Evolutionary conservation across 2,329 filamentous ascomycete species (phyloP).

Genomic region (Pyricularia grisea): DNA sequence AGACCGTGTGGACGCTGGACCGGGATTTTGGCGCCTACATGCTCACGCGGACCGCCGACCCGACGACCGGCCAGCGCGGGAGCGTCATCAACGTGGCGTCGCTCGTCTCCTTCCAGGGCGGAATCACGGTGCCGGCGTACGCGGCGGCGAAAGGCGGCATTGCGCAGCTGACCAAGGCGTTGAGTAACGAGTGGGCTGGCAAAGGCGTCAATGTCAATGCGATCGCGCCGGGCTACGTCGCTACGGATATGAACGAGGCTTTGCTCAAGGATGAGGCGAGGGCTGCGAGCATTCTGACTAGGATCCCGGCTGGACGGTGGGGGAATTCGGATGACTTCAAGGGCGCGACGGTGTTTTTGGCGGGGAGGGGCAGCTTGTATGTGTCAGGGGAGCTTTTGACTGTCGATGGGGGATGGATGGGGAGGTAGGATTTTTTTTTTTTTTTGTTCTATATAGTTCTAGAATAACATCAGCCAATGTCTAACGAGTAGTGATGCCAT

Average conservation of each 20-base stretch:
- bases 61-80: constrained; percentile 29
- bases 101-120: constrained; percentile 58
- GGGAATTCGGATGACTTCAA: constrained; percentile 66
- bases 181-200: constrained; percentile 59
- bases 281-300: constrained; percentile 48
- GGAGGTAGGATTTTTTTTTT: too few species aligned
- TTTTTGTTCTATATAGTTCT: too few species aligned
- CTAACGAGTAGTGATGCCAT: neutral
- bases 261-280: constrained; percentile 50
- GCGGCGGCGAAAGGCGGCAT: constrained; percentile 58
- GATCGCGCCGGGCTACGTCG: constrained; percentile 61
- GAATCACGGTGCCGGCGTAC: constrained; percentile 59
- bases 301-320: constrained; percentile 59
- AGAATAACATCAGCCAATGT: too few species aligned
- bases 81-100: constrained; percentile 58
- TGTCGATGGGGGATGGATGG: constrained; percentile 93
- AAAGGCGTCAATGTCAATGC: constrained; percentile 60
- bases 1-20: constrained; percentile 52
- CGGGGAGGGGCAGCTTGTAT: constrained; percentile 68
- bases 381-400: constrained; percentile 74
- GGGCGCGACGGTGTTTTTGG: constrained; percentile 69
- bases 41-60: constrained; percentile 27
- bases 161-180: constrained; percentile 53
- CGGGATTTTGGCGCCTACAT: constrained; percentile 54
- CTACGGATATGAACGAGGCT: constrained; percentile 62